Evolutionary conservation across 2,329 filamentous ascomycete genomes (phyloP), one percentile per base, ranked within the genome.

Genomic region (Alternaria solani): DNA sequence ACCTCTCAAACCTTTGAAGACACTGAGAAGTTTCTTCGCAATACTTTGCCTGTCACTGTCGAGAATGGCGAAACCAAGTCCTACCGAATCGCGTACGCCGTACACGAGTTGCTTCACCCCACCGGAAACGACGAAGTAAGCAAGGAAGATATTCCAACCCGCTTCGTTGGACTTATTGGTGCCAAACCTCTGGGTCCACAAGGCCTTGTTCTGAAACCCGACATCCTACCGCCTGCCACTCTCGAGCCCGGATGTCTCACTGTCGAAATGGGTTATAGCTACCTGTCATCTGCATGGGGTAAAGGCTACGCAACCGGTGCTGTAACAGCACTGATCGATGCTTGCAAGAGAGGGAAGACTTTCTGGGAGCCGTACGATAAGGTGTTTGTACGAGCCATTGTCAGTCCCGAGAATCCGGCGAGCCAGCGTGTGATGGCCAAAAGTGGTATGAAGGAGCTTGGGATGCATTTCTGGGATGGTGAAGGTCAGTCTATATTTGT

Each of bases 401-500:
- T 78, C 20, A 76, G 76, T 59, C 53, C 48, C 11, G 65, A 64
- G n/a, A 78, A 78, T 54, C 64, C 67, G 1, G 59, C 68, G 18
- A 78, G 75, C 54, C 16, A 58, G 55, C 62, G 65, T n/a, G 75
- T 78, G 1, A 70, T 78, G 74, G 58, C 63, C 6, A 78, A 78
- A 56, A 46, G 49, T 23, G 72, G 67, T 16, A 69, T 78, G 64
- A 54, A 43, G 51, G 62, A 69, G 36, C 64, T 48, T 26, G 76
- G 74, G 2, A 46, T 76, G 20, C 70, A 69, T 58, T 55, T 64
- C 20, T 75, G 71, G 73, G 63, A 47, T n/a, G 74, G 66, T 1
- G 47, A 70, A 51, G 39, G 39, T 9, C 20, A 32, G 8, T 44
- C 39, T 25, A 48, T 75, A 48, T 62, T 54, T 41, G 54, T 77